Conservation (phyloP, 345 rosid genomes). For the Sisymbrium altissimum region DNA sequence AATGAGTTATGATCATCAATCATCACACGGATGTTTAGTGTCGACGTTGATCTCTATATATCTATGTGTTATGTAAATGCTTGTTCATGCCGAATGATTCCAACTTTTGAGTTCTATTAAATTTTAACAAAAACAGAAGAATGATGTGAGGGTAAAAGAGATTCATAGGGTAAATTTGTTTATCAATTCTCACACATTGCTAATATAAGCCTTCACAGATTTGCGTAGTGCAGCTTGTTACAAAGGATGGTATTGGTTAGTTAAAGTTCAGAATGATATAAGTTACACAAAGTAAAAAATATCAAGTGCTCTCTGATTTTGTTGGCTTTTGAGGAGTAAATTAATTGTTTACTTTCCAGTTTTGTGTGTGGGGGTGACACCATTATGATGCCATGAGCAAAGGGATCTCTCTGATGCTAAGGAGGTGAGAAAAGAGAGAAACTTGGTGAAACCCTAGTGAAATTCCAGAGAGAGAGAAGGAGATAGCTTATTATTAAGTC, state of each 20-base stretch:
- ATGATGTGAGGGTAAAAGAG: background rate
- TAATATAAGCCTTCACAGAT: too few species aligned
- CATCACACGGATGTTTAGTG: background rate
- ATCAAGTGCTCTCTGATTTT: background rate
- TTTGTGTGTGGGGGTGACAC: background rate
- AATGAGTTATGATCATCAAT: background rate
- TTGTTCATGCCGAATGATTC: background rate
- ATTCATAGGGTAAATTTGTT: background rate
- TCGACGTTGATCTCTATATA: background rate
- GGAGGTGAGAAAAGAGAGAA: background rate
- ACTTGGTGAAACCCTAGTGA: background rate
- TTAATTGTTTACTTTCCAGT: background rate
- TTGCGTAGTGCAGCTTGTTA: background rate
- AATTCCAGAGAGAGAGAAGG: background rate
- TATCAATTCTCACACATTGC: too few species aligned
- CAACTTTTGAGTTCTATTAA: background rate
- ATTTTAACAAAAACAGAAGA: background rate
- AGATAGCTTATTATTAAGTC: background rate
- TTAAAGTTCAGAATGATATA: background rate
- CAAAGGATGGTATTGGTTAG: background rate
- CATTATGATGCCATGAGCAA: background rate
- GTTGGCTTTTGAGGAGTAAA: background rate
- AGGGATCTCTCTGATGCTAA: background rate
- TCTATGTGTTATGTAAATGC: conserved; percentile 13
- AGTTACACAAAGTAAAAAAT: background rate